Evolutionary conservation across 179 eudicot genomes (phyloP), one percentile per base, ranked within the genome.

Genomic region (Monotropa hypopitys): DNA sequence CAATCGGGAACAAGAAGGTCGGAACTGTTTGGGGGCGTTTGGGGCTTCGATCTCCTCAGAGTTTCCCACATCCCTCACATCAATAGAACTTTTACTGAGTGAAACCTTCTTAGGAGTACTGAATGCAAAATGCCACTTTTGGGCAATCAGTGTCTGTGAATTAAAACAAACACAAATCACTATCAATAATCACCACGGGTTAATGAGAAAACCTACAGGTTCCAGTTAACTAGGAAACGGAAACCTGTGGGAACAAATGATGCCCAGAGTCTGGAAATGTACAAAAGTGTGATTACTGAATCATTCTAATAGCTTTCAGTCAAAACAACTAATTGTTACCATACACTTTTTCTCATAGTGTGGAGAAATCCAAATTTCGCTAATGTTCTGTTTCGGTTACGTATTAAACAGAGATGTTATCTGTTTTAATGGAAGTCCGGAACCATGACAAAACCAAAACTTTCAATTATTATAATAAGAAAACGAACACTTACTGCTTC

Each of bases 71-170:
- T 81, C 67, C 10, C 70, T 84, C 16, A 76, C 43, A 65, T 76
- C 81, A 7, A 82, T 76, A 21, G 80, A 32, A 54, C 82, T 72
- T 28, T 70, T 76, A 20, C 86, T 80, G 10, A 84, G 85, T 32
- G 76, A 79, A 20, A 71, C 80, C 80, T 90, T 93, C 28, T 77
- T 75, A 2, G 97, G 96, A 3, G 97, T 90, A 9, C 84, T 87
- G 72, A 80, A 92, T 7, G 87, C 93, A 72, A 93, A 93, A 81
- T 93, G 98, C 57, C 54, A 80, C 13, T 86, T 65, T 76, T 87
- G 87, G 38, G 96, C 97, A 56, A 87, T 78, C 65, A 85, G 9
- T 21, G 93, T 72, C 98, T 93, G 93, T 53, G 69, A 4, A 59
- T 54, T 43, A 23, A 40, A 15, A 75, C 6, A 6, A n/a, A 53